phyloP scores from a whole-genome alignment of 106 monocot species.

The Triglochin maritima region DNA sequence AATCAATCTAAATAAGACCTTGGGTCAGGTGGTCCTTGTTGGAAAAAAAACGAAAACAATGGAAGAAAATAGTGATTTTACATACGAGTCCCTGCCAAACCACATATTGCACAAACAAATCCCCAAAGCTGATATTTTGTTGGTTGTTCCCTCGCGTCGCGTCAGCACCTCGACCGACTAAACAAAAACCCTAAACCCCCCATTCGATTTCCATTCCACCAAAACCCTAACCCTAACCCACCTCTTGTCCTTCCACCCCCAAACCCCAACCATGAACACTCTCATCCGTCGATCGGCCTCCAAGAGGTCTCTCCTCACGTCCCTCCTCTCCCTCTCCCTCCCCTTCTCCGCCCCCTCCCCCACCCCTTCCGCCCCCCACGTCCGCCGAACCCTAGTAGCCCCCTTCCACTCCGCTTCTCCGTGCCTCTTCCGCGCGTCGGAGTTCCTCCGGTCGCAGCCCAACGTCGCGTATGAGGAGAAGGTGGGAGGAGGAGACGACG shows the following conservation, averaged over 20 bases:
- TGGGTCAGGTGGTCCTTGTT: no score
- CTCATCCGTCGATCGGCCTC: slow-evolving; percentile 36
- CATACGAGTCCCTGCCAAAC: no score
- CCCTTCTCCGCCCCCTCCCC: not conserved
- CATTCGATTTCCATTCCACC: no score
- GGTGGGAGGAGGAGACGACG: slow-evolving; percentile 44
- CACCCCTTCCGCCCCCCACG: not conserved
- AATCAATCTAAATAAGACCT: no score
- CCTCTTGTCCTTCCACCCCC: not conserved
- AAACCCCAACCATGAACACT: slow-evolving; percentile 14
- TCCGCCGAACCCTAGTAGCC: not conserved
- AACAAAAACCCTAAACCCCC: no score
- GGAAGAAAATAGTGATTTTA: no score
- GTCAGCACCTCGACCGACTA: no score
- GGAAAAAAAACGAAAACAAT: no score
- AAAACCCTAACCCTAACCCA: not conserved
- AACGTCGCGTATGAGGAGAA: slow-evolving; percentile 37
- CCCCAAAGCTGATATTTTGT: no score
- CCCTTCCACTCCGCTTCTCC: not conserved
- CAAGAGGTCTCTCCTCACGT: slow-evolving; percentile 18
- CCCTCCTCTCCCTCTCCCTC: slow-evolving; percentile 22
- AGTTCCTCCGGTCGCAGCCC: slow-evolving; percentile 28
- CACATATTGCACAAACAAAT: no score
- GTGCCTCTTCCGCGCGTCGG: slow-evolving; percentile 37
- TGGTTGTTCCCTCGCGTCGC: no score